Percentiles rank a stretch among this genome's conserved stretches.
phyloP scores from a whole-genome alignment of 2,329 filamentous ascomycete genomes.

The Meredithiella fracta region DNA sequence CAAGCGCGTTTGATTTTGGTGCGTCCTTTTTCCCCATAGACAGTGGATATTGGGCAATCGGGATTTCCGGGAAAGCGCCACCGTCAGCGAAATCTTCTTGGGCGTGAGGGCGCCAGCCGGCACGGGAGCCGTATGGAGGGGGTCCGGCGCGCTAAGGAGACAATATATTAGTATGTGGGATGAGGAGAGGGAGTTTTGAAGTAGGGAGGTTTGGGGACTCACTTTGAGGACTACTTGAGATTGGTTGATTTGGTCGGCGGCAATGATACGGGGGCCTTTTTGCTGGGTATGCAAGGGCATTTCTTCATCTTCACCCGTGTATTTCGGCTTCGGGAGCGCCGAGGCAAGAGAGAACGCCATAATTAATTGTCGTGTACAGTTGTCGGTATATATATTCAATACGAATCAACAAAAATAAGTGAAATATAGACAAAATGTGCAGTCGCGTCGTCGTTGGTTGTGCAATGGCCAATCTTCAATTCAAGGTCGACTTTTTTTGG shows the following conservation, averaged over 20 bases:
- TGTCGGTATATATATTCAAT: neutral
- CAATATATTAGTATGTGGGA: neutral
- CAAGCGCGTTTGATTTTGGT: constrained; percentile 65
- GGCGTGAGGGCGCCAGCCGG: constrained; percentile 76
- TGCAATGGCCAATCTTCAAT: neutral
- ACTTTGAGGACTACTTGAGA: constrained; percentile 70
- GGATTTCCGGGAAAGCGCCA: constrained; percentile 86
- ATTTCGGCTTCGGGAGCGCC: constrained; percentile 76
- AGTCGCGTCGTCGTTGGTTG: neutral
- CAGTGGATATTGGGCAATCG: constrained; percentile 85
- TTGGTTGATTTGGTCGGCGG: constrained; percentile 63
- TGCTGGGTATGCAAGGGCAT: constrained; percentile 53
- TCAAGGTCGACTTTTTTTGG: neutral
- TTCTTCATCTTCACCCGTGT: constrained; percentile 79
- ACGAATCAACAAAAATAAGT: too few species aligned
- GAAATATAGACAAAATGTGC: too few species aligned
- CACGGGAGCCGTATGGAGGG: constrained; percentile 71
- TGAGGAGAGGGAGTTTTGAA: neutral
- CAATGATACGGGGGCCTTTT: constrained; percentile 68
- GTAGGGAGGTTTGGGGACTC: neutral
- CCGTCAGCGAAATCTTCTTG: constrained; percentile 92
- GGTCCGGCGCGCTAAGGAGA: constrained; percentile 52
- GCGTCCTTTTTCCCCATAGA: constrained; percentile 78
- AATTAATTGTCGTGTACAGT: constrained; percentile 21
- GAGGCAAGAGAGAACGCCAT: constrained; percentile 57